Base-by-base conservation (phyloP, 768 basidiomycete species). In the Lactarius pseudohatsudake region DNA sequence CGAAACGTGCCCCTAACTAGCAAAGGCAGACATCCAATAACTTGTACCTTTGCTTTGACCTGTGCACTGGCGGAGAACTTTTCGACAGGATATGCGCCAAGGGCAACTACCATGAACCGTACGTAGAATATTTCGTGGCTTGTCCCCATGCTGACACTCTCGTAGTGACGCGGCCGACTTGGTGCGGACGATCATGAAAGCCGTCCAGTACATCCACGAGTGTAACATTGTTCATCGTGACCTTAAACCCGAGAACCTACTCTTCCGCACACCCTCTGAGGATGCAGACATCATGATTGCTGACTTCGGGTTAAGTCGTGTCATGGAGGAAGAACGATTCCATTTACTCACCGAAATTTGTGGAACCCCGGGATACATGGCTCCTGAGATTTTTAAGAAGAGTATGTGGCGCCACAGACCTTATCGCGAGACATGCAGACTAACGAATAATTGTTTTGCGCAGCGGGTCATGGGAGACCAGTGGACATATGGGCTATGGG, bases 401-500 rank as follows among this genome's bases (percentile, higher is more conserved):
- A 86, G 90, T 93, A 68, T 45, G 86, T 77, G n/a, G 4, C 54
- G n/a, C 34, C 60, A 8, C 41, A 56, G 36, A 15, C 13, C 15
- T 8, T 32, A 22, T 11, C 55, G 11, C 57, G 36, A 28, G 63
- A 66, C 15, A 59, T 34, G 56, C 55, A 34, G 45, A 30, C 45
- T 40, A 6, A 34, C 50, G 45, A 57, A 47, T 34, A 61, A 62
- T 59, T 69, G 54, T 50, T 20, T 60, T 32, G 54, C 61, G 36
- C 73, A 91, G 90, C 88, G 63, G 96, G 96, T 4, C 96, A 99
- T 72, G 86, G 90, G 50, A 97, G 92, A 78, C 95, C 96, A 10
- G 96, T 97, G 20, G 96, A 96, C 72, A 79, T 96, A 63, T 96
- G 94, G 96, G 95, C 96, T 1, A 96, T 98, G 86, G 96, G 96